These are phyloP conservation scores for Sarocladium oryzae DNA, from an alignment of 2,329 filamentous ascomycete species.

Conservation along the genomic window DNA sequence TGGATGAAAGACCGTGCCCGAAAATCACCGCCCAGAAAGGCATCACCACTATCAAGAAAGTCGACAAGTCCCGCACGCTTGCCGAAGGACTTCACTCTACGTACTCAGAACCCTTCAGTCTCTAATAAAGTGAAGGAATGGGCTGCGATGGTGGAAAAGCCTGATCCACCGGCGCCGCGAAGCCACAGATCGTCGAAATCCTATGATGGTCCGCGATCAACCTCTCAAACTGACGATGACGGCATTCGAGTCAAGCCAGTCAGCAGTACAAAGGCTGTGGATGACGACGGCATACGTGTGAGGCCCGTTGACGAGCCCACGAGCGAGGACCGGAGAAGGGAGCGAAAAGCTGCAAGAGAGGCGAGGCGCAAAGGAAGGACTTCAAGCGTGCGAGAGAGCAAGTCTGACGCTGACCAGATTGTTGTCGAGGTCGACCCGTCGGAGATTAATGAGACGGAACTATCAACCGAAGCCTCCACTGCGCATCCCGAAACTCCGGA, in stretches of 20 bases:
- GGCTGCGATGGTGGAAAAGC: conserved; percentile 49
- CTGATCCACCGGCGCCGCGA: conserved; percentile 31
- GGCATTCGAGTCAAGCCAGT: conserved; percentile 39
- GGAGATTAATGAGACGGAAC: conserved; percentile 14
- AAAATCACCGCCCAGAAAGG: conserved; percentile 38
- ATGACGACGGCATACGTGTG: conserved; percentile 27
- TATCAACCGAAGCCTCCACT: not conserved
- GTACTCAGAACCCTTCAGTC: conserved; percentile 48
- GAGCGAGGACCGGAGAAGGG: conserved; percentile 10
- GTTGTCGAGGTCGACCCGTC: conserved; percentile 9
- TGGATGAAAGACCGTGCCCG: conserved; percentile 62
- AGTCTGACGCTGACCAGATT: not conserved
- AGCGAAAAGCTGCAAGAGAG: not conserved
- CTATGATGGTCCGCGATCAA: conserved; percentile 20
- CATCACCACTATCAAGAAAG: conserved; percentile 29
- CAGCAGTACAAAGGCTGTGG: conserved; percentile 22
- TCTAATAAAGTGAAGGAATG: conserved; percentile 57
- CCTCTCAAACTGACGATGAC: conserved; percentile 24
- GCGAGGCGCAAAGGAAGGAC: conserved; percentile 1
- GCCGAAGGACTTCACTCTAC: conserved; percentile 53
- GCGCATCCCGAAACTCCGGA: conserved; percentile 21
- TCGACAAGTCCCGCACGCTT: conserved; percentile 28
- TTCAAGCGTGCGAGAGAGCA: not conserved
- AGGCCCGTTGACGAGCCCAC: conserved; percentile 14
- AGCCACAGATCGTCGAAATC: conserved; percentile 32